Evolutionary conservation across 352 stramenopile genomes (phyloP).

Genomic region (Phytophthora pinifolia): DNA sequence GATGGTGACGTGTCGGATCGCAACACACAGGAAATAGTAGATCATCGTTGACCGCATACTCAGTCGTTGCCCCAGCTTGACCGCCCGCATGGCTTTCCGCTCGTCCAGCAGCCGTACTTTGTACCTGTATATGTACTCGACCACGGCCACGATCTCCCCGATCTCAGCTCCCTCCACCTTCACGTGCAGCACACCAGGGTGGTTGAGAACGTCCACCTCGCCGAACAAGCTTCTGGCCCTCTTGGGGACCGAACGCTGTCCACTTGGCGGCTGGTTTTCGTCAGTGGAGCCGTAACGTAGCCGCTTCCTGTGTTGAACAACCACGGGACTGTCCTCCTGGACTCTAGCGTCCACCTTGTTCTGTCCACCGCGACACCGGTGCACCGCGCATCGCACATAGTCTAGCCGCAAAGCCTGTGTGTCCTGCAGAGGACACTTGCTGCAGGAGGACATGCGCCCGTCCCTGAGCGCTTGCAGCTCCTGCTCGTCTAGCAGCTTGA

Average conservation of each 20-base stretch:
- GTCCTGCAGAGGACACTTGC: conserved; percentile 22
- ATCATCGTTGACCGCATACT: conserved; percentile 36
- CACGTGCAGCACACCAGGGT: conserved; percentile 36
- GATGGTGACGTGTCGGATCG: conserved; percentile 30
- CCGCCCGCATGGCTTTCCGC: conserved; percentile 33
- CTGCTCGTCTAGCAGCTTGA: conserved; percentile 17
- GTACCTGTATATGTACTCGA: conserved; percentile 65
- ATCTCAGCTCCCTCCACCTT: conserved; percentile 39
- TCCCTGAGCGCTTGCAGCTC: conserved; percentile 15
- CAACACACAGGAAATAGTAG: conserved; percentile 43
- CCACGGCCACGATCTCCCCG: conserved; percentile 40
- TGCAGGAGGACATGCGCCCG: background rate
- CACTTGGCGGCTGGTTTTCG: conserved; percentile 12
- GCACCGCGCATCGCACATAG: conserved; percentile 21
- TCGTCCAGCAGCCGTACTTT: conserved; percentile 36
- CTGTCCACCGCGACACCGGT: conserved; percentile 2
- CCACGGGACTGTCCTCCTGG: conserved; percentile 11
- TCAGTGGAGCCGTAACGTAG: conserved; percentile 15
- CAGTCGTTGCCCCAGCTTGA: conserved; percentile 50
- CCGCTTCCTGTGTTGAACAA: conserved; percentile 23
- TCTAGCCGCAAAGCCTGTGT: conserved; percentile 7
- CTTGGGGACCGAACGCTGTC: conserved; percentile 7
- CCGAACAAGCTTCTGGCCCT: conserved; percentile 22
- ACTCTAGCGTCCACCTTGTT: background rate
- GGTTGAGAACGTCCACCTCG: conserved; percentile 11